phyloP scores from a whole-genome alignment of 2,329 filamentous ascomycete genomes.

The Colletotrichum sp. region DNA sequence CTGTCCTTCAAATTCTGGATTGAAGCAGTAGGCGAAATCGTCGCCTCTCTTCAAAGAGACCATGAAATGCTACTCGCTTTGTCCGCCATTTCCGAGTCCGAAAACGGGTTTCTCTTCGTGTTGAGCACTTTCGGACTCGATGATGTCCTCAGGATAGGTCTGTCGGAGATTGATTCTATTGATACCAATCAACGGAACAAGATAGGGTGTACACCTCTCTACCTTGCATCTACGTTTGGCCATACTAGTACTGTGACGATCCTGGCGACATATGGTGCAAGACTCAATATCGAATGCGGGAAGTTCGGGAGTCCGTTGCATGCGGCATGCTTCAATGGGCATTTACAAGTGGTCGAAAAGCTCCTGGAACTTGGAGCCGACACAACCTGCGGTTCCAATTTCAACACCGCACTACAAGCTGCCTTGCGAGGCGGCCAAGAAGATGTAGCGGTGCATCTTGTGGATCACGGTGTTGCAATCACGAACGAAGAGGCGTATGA shows the following conservation, averaged over 20 bases:
- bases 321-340: neutral
- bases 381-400: neutral
- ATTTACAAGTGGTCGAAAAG: neutral
- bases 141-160: neutral
- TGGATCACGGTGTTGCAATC: neutral
- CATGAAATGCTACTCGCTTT: neutral
- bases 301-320: neutral
- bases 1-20: neutral
- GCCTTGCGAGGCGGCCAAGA: neutral
- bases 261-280: neutral
- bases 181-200: neutral
- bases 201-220: neutral
- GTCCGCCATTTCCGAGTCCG: neutral
- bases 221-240: neutral
- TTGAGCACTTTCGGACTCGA: neutral
- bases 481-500: neutral
- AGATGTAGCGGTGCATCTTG: neutral
- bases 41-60: rapidly evolving
- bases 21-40: rapidly evolving
- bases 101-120: neutral
- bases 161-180: neutral
- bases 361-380: neutral
- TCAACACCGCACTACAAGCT: neutral
- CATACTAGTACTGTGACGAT: neutral
- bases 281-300: neutral